Evolutionary conservation across 1,284 basidiomycete species (phyloP), one percentile per base, ranked within the genome.

Genomic region (Sutorius eximius): DNA sequence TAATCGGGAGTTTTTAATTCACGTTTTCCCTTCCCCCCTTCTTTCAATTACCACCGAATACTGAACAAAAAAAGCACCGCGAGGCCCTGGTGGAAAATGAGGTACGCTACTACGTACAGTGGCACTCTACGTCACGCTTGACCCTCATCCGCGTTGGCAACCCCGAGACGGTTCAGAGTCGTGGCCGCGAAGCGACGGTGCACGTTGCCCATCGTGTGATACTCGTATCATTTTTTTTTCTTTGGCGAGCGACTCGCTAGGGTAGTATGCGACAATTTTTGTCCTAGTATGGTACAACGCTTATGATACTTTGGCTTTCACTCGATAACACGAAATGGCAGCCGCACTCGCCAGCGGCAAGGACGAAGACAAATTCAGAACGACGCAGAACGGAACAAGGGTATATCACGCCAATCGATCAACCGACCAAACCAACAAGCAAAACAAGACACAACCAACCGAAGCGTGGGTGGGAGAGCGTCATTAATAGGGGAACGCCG

Each of bases 201-300:
- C 10, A 10, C 20, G 12, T 24, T 30, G 18, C 22, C 30, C 33
- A 24, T 36, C 9, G 6, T 22, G 8, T 3, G 15, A 15, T 16
- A 43, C 13, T 16, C 7, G 6, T 9, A 12, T 40, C 15, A 16
- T 6, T 36, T 16, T 2, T 33, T 5, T 3, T 15, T 20, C 6
- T 40, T 33, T 34, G 29, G 9, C 1, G 13, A 46, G 18, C 16
- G 13, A 13, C 11, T 0, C 13, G 22, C 5, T 16, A 16, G 16
- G 22, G 13, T n/a, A 44, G 16, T 18, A 45, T 30, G 51, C 15
- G 18, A 29, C 15, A 11, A 18, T 30, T 37, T 36, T 53, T 11
- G 15, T 29, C n/a, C 3, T 50, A 13, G 2, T 56, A 37, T 42
- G 40, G 34, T 55, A 59, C 55, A 56, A 57, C 30, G 34, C 16